phyloP scores from a whole-genome alignment of 1,139 yeast species.

The Yamadazyma dendronema region DNA sequence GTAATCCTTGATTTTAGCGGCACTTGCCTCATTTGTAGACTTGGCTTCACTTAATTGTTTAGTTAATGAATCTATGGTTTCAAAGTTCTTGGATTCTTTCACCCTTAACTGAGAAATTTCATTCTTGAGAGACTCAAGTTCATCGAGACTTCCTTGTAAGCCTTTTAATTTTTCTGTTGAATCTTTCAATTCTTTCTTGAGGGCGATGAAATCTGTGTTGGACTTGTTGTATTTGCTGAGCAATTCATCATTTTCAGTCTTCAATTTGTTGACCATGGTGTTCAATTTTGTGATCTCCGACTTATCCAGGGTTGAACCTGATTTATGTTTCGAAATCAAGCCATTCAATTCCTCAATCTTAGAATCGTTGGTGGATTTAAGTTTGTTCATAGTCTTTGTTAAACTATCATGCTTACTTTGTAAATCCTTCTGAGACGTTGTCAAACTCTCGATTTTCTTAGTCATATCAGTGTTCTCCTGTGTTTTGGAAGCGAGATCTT shows the following conservation, averaged over 20 bases:
- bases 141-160: conserved; percentile 5
- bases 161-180: conserved; percentile 4
- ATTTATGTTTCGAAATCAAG: conserved; percentile 9
- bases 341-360: conserved; percentile 11
- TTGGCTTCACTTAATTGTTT: conserved; percentile 12
- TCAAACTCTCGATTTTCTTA: conserved; percentile 8
- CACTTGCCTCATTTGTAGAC: conserved; percentile 37
- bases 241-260: conserved; percentile 13
- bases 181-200: conserved; percentile 12
- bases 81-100: conserved; percentile 9
- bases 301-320: conserved; percentile 9
- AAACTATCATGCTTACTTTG: conserved; percentile 10
- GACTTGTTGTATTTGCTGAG: conserved; percentile 6
- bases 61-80: conserved; percentile 4
- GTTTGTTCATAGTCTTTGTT: conserved; percentile 6
- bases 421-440: conserved; percentile 7
- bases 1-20: conserved; percentile 25
- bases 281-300: conserved; percentile 13
- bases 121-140: conserved; percentile 3
- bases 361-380: conserved; percentile 8
- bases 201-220: conserved; percentile 8
- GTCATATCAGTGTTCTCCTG: conserved; percentile 7
- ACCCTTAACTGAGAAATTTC: conserved; percentile 10
- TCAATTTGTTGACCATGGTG: conserved; percentile 11
- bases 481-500: conserved; percentile 16